Evolutionary conservation across 768 basidiomycete genomes (phyloP).

Genomic region (Phylloporus arenicola): DNA sequence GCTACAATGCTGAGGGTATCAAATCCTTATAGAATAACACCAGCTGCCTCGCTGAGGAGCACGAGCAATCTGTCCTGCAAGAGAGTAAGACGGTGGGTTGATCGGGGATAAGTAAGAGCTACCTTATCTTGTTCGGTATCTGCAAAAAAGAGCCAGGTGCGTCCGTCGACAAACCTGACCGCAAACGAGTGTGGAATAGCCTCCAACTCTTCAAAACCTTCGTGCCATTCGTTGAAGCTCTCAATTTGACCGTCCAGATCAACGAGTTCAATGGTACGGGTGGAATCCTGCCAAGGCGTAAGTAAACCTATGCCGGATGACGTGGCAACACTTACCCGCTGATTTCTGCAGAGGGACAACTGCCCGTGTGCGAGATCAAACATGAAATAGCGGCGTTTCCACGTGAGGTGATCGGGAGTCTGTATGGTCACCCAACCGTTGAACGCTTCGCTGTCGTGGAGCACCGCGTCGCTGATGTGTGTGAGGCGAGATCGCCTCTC

Average conservation of each 20-base stretch:
- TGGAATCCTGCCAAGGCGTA: slow-evolving; percentile 24
- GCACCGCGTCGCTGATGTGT: slow-evolving; percentile 43
- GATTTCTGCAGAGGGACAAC: slow-evolving; percentile 47
- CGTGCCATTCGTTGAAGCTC: slow-evolving; percentile 55
- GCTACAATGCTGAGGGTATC: slow-evolving; percentile 18
- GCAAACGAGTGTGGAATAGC: slow-evolving; percentile 65
- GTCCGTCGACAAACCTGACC: slow-evolving; percentile 50
- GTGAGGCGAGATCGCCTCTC: slow-evolving; percentile 37
- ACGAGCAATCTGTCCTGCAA: slow-evolving; percentile 23
- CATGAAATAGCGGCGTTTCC: slow-evolving; percentile 64
- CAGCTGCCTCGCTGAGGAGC: slow-evolving; percentile 27
- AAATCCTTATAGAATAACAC: slow-evolving; percentile 22
- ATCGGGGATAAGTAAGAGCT: slow-evolving; percentile 1
- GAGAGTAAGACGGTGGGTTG: not conserved
- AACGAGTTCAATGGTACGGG: slow-evolving; percentile 30
- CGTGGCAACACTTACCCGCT: slow-evolving; percentile 35
- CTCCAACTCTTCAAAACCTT: slow-evolving; percentile 63
- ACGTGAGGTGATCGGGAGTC: slow-evolving; percentile 45
- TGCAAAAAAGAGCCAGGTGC: slow-evolving; percentile 53
- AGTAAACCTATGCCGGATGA: not conserved
- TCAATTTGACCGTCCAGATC: slow-evolving; percentile 42
- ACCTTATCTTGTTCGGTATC: slow-evolving; percentile 65
- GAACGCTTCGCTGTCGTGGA: slow-evolving; percentile 38
- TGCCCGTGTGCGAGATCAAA: slow-evolving; percentile 39
- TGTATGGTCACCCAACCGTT: slow-evolving; percentile 63